Conservation (phyloP, 768 basidiomycete species). For the Antrodiella citrinella region DNA sequence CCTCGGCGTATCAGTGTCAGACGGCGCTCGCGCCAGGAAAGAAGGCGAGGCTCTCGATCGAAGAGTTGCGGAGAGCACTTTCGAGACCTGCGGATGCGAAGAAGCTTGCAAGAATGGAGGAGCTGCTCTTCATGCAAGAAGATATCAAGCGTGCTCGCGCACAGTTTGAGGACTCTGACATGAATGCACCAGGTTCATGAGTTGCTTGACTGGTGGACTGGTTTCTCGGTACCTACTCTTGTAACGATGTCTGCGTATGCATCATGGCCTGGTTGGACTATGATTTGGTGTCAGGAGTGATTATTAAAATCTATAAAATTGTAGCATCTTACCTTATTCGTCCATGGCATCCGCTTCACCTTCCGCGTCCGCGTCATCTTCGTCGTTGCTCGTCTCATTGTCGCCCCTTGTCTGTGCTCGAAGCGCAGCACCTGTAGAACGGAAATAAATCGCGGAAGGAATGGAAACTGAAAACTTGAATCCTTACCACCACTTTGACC, state of each 20-base stretch:
- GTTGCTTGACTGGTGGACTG: no score
- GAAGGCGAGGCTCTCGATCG: slow-evolving; percentile 73
- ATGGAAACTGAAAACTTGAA: slow-evolving; percentile 13
- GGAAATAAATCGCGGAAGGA: background rate
- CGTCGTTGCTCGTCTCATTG: slow-evolving; percentile 14
- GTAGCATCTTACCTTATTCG: slow-evolving; percentile 36
- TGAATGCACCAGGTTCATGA: slow-evolving; percentile 19
- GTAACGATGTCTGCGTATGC: no score
- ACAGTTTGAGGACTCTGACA: slow-evolving; percentile 59
- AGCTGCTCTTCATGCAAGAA: slow-evolving; percentile 87
- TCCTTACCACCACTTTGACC: slow-evolving; percentile 60
- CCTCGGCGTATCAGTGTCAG: slow-evolving; percentile 45
- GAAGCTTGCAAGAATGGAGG: slow-evolving; percentile 88
- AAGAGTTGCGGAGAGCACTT: slow-evolving; percentile 75
- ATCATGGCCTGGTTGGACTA: no score
- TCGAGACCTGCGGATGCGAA: slow-evolving; percentile 85
- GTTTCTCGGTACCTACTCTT: no score
- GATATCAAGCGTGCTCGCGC: slow-evolving; percentile 85
- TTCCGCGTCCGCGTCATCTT: slow-evolving; percentile 11
- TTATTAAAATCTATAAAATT: no score
- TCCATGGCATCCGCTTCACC: slow-evolving; percentile 56
- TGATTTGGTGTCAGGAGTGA: no score
- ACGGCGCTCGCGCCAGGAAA: slow-evolving; percentile 61
- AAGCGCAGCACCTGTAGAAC: slow-evolving; percentile 17
- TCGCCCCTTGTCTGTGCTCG: slow-evolving; percentile 14